A percentile compares a stretch with the other conserved stretches of the same genome.
phyloP scores from a whole-genome alignment of 2,329 filamentous ascomycete species.

The Elsinoe arachidis region DNA sequence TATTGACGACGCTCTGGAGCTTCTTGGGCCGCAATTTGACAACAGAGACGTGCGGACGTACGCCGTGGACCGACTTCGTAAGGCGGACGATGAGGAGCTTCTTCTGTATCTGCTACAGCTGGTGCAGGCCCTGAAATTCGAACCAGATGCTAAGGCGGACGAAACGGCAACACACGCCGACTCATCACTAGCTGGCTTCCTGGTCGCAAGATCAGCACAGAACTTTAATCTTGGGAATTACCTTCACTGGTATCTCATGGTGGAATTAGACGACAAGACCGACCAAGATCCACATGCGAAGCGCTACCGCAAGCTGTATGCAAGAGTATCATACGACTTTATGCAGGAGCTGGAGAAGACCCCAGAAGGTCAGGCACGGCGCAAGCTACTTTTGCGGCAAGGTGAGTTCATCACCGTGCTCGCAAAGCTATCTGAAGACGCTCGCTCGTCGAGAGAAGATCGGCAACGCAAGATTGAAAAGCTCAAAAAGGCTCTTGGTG shows the following conservation, averaged over 20 bases:
- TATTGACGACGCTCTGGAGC: conserved; percentile 88
- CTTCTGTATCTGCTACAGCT: conserved; percentile 86
- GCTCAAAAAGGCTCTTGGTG: conserved; percentile 73
- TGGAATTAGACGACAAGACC: conserved; percentile 81
- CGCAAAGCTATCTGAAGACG: conserved; percentile 79
- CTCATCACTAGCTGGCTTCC: conserved; percentile 79
- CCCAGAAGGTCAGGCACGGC: conserved; percentile 60
- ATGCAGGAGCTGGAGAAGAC: conserved; percentile 75
- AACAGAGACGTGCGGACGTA: conserved; percentile 83
- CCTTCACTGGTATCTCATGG: conserved; percentile 97
- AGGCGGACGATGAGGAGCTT: conserved; percentile 86
- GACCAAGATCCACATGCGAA: conserved; percentile 35
- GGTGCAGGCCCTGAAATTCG: conserved; percentile 92
- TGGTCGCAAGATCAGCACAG: conserved; percentile 76
- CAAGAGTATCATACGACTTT: conserved; percentile 91
- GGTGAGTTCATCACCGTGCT: conserved; percentile 82
- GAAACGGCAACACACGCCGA: conserved; percentile 46
- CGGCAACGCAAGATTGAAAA: conserved; percentile 73
- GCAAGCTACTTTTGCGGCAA: conserved; percentile 72
- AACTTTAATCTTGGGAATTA: conserved; percentile 92
- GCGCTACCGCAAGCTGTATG: conserved; percentile 75
- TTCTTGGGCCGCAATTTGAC: conserved; percentile 86
- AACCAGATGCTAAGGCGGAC: conserved; percentile 59
- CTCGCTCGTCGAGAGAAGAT: conserved; percentile 70
- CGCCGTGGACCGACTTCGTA: conserved; percentile 82